Percentiles rank a stretch among this genome's conserved stretches.
Conservation (phyloP, 2,329 filamentous ascomycete species). For the Pezicula radicicola region DNA sequence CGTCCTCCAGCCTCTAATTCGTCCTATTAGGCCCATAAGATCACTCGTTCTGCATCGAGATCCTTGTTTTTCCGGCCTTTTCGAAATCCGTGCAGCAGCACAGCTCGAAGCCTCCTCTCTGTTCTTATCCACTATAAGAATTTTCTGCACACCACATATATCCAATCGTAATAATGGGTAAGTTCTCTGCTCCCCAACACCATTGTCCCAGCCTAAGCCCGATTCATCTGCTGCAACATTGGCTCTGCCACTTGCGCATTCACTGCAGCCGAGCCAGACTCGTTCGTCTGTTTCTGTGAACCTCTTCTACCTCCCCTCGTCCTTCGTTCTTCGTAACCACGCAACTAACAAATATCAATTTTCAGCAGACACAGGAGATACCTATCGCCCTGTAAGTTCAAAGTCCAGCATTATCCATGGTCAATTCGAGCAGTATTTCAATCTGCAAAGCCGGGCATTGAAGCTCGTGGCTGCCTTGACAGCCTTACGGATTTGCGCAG, state of each 20-base stretch:
- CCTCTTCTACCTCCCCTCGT: conserved; percentile 1
- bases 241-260: not conserved
- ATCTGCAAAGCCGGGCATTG: no score
- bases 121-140: conserved; percentile 5
- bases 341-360: not conserved
- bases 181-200: not conserved
- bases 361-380: conserved; percentile 10
- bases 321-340: not conserved
- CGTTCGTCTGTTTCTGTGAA: not conserved
- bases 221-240: not conserved
- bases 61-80: conserved; percentile 4
- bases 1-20: conserved; percentile 2
- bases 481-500: not conserved
- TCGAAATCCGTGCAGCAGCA: conserved; percentile 4
- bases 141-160: conserved; percentile 1
- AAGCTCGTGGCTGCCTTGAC: no score
- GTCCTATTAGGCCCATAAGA: conserved; percentile 1
- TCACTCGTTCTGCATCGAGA: conserved; percentile 6
- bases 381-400: conserved; percentile 11
- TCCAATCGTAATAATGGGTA: conserved; percentile 4
- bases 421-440: no score
- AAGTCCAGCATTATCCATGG: not conserved
- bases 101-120: conserved; percentile 2
- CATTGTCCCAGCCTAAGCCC: not conserved
- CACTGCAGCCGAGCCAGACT: not conserved